phyloP scores from a whole-genome alignment of 345 rosid species.

The Eucalyptus sideroxylon region DNA sequence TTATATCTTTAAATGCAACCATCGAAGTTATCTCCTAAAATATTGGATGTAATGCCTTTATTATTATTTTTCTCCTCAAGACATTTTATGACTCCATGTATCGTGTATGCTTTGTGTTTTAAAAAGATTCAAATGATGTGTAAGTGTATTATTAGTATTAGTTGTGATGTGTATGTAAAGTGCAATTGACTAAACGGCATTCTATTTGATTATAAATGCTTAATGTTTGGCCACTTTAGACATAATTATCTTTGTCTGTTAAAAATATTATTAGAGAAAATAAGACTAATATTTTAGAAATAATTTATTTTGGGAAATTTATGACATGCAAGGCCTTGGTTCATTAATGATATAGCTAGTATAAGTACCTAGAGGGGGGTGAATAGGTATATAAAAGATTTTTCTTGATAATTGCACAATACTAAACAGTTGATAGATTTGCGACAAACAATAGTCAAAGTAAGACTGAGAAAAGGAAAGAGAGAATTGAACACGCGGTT shows the following conservation, averaged over 20 bases:
- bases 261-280: not conserved
- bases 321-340: not conserved
- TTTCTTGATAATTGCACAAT: no score
- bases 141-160: not conserved
- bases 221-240: not conserved
- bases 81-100: not conserved
- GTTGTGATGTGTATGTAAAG: not conserved
- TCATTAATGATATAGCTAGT: no score
- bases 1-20: not conserved
- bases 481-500: no score
- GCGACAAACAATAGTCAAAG: no score
- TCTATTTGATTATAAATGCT: no score
- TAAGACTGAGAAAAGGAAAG: no score
- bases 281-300: not conserved
- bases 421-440: no score
- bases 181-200: not conserved
- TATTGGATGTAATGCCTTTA: not conserved
- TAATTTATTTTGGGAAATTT: not conserved
- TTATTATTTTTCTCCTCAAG: not conserved
- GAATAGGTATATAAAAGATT: no score
- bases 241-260: not conserved
- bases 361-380: no score
- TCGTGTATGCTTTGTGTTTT: not conserved
- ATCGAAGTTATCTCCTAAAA: not conserved
- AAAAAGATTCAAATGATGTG: not conserved